Evolutionary conservation across 257 asterid species (phyloP).

Genomic region (Asclepias syriaca): DNA sequence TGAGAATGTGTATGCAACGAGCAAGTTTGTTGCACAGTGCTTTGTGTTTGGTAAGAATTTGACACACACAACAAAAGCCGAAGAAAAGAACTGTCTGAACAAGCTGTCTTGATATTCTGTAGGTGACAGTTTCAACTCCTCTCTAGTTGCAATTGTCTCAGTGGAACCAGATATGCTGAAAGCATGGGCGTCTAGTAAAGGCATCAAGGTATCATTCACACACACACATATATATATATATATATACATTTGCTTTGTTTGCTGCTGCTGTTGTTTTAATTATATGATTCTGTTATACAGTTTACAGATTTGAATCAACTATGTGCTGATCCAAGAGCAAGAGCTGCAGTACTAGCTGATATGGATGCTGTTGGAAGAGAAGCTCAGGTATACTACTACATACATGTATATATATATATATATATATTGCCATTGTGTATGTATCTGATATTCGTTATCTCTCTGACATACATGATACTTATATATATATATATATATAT

Average conservation of each 20-base stretch:
- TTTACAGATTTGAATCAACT: conserved; percentile 39
- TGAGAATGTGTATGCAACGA: conserved; percentile 83
- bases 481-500: no score
- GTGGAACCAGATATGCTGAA: conserved; percentile 57
- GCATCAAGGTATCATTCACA: conserved; percentile 42
- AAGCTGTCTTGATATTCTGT: not conserved
- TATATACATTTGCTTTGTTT: not conserved
- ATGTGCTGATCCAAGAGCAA: conserved; percentile 47
- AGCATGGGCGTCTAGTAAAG: conserved; percentile 58
- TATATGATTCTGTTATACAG: conserved; percentile 24
- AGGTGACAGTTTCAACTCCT: conserved; percentile 73
- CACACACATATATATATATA: no score
- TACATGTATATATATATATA: no score
- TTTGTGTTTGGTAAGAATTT: conserved; percentile 68
- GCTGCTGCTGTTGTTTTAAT: no score
- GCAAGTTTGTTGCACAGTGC: conserved; percentile 86
- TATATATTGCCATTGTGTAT: no score
- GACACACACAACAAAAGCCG: not conserved
- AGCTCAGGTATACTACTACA: conserved; percentile 45
- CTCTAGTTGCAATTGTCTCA: conserved; percentile 50
- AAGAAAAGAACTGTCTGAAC: no score
- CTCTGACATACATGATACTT: not conserved
- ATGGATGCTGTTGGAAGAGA: conserved; percentile 60
- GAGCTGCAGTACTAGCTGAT: conserved; percentile 60
- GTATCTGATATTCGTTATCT: no score